A percentile compares a stretch with the other conserved stretches of the same genome.
Evolutionary conservation across 306 rosid species (phyloP).

Genomic region (Corylus heterophylla): DNA sequence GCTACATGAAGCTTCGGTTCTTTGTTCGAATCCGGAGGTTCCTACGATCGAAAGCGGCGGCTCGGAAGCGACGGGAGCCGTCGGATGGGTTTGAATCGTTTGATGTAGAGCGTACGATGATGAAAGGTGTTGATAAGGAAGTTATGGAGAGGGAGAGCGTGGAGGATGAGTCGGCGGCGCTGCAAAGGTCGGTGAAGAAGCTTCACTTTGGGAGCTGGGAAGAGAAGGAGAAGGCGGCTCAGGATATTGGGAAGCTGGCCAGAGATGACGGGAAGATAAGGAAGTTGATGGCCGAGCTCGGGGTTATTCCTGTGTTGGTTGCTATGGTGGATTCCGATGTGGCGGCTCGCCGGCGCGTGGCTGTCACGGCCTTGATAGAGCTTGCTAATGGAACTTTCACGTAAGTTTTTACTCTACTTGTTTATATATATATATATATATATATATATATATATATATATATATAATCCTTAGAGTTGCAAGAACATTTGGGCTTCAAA

Average conservation of each 20-base stretch:
- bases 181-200: constrained; percentile 80
- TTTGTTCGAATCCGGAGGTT: constrained; percentile 66
- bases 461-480: too few relatives aligned
- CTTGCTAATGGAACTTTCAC: constrained; percentile 78
- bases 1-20: constrained; percentile 67
- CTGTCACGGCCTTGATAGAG: constrained; percentile 56
- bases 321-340: constrained; percentile 59
- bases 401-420: constrained; percentile 38
- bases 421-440: too few relatives aligned
- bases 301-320: constrained; percentile 84
- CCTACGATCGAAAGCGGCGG: constrained; percentile 56
- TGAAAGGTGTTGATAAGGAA: constrained; percentile 19
- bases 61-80: constrained; percentile 42
- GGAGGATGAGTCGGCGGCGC: constrained; percentile 40
- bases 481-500: too few relatives aligned
- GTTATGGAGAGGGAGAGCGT: constrained; percentile 35
- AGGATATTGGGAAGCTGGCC: constrained; percentile 62
- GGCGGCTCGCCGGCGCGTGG: constrained; percentile 43
- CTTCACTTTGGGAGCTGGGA: constrained; percentile 90
- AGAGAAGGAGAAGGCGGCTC: constrained; percentile 77
- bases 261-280: constrained; percentile 62
- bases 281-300: constrained; percentile 74
- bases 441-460: too few relatives aligned
- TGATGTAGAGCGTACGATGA: neutral
- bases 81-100: constrained; percentile 28